phyloP scores from a whole-genome alignment of 139 green algal species.

The Astrephomene gubernaculifera region DNA sequence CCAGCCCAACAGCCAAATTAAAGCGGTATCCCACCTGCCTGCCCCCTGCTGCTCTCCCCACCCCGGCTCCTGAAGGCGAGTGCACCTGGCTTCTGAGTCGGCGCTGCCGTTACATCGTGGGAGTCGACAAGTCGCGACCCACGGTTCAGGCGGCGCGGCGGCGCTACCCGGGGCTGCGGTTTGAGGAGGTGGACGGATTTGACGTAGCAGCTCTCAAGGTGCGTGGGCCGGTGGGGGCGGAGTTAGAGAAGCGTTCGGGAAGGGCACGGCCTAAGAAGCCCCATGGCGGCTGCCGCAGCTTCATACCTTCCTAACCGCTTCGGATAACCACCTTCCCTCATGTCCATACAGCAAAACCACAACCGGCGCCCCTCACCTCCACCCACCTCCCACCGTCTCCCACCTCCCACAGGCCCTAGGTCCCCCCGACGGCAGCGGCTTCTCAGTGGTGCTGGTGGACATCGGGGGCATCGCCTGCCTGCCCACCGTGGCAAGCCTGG shows the following conservation, averaged over 20 bases:
- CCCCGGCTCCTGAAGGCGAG: slow-evolving; percentile 39
- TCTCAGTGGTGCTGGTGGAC: slow-evolving; percentile 48
- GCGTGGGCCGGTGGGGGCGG: neutral
- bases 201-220: slow-evolving; percentile 33
- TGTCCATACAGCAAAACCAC: no score
- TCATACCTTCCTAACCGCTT: no score
- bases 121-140: slow-evolving; percentile 32
- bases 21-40: neutral
- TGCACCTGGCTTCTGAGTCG: slow-evolving; percentile 46
- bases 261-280: no score
- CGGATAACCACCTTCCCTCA: no score
- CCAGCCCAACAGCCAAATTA: no score
- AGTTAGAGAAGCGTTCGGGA: no score
- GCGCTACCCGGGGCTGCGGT: slow-evolving; percentile 37
- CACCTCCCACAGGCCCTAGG: slow-evolving; percentile 17
- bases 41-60: neutral
- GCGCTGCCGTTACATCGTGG: slow-evolving; percentile 50
- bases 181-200: slow-evolving; percentile 52
- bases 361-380: no score
- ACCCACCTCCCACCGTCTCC: neutral
- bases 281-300: no score
- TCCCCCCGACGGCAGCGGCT: slow-evolving; percentile 30
- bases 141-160: neutral
- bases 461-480: slow-evolving; percentile 60
- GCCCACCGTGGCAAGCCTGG: slow-evolving; percentile 47